Conservation (phyloP, 2,329 filamentous ascomycete genomes). For the Apiospora pterosperma region DNA sequence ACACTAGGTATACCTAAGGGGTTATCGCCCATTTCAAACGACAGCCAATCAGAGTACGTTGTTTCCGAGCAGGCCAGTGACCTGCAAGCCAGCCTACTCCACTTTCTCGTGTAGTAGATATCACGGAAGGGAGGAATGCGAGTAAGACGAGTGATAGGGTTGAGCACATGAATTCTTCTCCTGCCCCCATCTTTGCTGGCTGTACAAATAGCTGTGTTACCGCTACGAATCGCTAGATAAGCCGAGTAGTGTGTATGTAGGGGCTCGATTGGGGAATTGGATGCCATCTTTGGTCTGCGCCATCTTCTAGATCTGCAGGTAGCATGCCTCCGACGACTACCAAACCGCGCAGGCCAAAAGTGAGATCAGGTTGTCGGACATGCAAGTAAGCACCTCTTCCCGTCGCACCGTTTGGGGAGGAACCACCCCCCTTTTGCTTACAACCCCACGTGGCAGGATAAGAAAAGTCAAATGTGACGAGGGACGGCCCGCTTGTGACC, state of each 20-base stretch:
- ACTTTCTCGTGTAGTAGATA: neutral
- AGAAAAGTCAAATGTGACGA: constrained; percentile 29
- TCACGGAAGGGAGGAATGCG: neutral
- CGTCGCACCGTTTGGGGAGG: neutral
- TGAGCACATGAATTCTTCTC: neutral
- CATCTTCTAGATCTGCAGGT: neutral
- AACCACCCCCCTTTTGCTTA: neutral
- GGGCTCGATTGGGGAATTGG: neutral
- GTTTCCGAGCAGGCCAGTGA: constrained; percentile 6
- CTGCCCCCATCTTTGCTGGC: neutral
- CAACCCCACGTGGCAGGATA: constrained; percentile 9
- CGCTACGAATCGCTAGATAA: neutral
- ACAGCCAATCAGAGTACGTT: neutral
- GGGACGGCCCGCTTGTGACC: constrained; percentile 20
- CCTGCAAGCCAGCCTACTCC: neutral
- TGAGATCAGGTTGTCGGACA: constrained; percentile 26
- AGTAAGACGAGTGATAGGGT: neutral
- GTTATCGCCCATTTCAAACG: neutral
- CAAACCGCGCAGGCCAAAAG: constrained; percentile 9
- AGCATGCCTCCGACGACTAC: neutral
- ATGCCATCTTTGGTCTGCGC: neutral
- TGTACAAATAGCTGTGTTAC: neutral
- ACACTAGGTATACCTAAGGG: neutral
- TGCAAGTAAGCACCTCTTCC: constrained; percentile 22
- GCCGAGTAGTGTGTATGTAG: neutral